Evolutionary conservation across 2,329 filamentous ascomycete genomes (phyloP), one percentile per base, ranked within the genome.

Genomic region (Sporothrix dimorphospora): DNA sequence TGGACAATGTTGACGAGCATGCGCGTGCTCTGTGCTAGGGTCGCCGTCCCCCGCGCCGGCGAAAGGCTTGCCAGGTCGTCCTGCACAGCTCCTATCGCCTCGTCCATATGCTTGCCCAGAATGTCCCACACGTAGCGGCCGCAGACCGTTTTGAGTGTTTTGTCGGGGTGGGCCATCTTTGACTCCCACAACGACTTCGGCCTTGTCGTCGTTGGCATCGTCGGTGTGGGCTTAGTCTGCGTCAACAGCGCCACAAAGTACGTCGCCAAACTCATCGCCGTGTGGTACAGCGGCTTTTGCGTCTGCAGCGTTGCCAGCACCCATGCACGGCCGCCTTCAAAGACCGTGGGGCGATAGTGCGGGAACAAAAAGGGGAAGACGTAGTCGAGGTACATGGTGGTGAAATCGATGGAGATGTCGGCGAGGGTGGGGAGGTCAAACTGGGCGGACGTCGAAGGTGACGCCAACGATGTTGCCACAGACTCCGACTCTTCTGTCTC

Each of bases 341-440:
- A 81, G 7, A 88, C 78, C 3, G 82, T 81, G 0, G 89, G 88
- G 5, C 83, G 83, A 78, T 90, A 90, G 77, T 89, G 87, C 1
- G 89, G 89, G 76, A 88, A 90, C 0, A 90, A 79, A 75, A 89
- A 87, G 1, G 89, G 88, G 74, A 90, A 85, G n/a, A 90, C 82
- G 73, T 87, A 85, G 77, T 91, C 88, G 66, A 90, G 81, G 76
- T 89, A 90, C 72, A 88, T 83, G 83, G 88, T 87, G 21, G 65
- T 34, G 14, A 67, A 67, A 12, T 67, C 65, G 21, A 45, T 40
- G 4, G 55, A 61, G 27, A 61, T 61, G 55, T 61, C 16, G 4
- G 55, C 24, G 8, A 27, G 21, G 4, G 51, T 55, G 12, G 9
- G 51, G 21, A 14, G 4, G 24, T 55, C 51, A 14, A 55, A 14